Evolutionary conservation across 2,329 filamentous ascomycete genomes (phyloP), one percentile per base, ranked within the genome.

Genomic region (Phyllachora maydis): DNA sequence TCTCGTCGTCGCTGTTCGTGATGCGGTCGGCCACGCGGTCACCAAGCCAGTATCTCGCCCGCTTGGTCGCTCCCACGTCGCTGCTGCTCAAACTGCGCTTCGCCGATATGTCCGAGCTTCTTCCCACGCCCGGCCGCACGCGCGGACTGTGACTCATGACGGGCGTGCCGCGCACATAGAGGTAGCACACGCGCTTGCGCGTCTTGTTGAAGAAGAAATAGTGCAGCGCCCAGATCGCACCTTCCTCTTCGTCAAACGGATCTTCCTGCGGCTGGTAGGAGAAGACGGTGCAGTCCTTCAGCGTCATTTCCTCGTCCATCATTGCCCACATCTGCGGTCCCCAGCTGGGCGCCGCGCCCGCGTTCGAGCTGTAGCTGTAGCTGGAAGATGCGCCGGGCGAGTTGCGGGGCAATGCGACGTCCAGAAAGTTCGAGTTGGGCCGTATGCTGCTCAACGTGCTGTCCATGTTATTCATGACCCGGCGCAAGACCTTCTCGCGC

Each of bases 151-250:
- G 59, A 32, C 56, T 76, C 39, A 76, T 70, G 35, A 74, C 73
- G 28, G 67, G 85, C 21, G 93, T 67, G n/a, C 79, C 83, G 30
- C 85, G 74, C 21, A 93, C 65, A 40, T 93, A 90, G 21, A 98
- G 54, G 44, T 98, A 98, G 30, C 81, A 83, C 11, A 98, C 85
- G 19, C 88, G 70, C 54, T 95, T 95, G 41, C 74, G 64, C 14
- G 71, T 59, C 39, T 85, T 85, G 56, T 91, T 93, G 62, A 93
- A 95, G 47, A 95, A 91, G 55, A 98, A 92, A 49, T 91, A 93
- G 46, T 95, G 83, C 31, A 83, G 61, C 23, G 78, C 82, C 85
- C 85, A 98, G 31, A 98, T 83, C 7, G 83, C 75, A 30, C 79
- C 78, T 40, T 93, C 82, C 30, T 91, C 83, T 32, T 82, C 82